Percentiles rank a stretch among this genome's conserved stretches.
phyloP scores from a whole-genome alignment of 805 yeast genomes.

The Lachancea kluyveri region DNA sequence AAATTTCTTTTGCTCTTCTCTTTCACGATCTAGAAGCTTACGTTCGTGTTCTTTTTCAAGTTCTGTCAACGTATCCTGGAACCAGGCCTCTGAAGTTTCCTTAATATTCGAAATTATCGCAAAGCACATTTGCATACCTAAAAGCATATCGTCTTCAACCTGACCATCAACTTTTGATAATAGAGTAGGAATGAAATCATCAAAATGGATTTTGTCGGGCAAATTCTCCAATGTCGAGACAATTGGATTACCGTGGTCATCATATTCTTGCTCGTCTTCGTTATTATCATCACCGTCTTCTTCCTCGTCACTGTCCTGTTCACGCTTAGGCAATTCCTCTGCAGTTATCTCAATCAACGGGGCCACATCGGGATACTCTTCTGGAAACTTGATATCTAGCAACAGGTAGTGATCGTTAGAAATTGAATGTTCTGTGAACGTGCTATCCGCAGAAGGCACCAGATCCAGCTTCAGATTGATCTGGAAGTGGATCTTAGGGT shows the following conservation, averaged over 20 bases:
- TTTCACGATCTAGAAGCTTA: constrained; percentile 57
- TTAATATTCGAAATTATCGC: constrained; percentile 71
- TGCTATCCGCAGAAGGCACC: constrained; percentile 10
- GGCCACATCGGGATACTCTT: constrained; percentile 71
- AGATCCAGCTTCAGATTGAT: constrained; percentile 63
- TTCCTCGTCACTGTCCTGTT: constrained; percentile 33
- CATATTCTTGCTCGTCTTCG: constrained; percentile 34
- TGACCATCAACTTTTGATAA: constrained; percentile 33
- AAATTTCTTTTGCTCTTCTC: constrained; percentile 83
- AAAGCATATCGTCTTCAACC: constrained; percentile 51
- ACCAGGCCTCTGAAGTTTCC: constrained; percentile 70
- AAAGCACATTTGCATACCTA: constrained; percentile 91
- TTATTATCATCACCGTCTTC: constrained; percentile 32
- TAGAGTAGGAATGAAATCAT: constrained; percentile 35
- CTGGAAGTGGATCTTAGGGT: constrained; percentile 33
- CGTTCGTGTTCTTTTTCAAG: constrained; percentile 55
- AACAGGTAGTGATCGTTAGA: constrained; percentile 49
- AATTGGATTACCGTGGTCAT: constrained; percentile 43
- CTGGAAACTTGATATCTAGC: constrained; percentile 67
- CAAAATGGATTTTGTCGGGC: constrained; percentile 54
- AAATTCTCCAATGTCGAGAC: constrained; percentile 42
- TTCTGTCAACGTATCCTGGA: constrained; percentile 47
- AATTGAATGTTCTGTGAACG: constrained; percentile 32
- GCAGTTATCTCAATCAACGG: constrained; percentile 49
- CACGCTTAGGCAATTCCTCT: constrained; percentile 24